phyloP scores from a whole-genome alignment of 2,329 filamentous ascomycete genomes.

The Reticulascus tulasneorum region DNA sequence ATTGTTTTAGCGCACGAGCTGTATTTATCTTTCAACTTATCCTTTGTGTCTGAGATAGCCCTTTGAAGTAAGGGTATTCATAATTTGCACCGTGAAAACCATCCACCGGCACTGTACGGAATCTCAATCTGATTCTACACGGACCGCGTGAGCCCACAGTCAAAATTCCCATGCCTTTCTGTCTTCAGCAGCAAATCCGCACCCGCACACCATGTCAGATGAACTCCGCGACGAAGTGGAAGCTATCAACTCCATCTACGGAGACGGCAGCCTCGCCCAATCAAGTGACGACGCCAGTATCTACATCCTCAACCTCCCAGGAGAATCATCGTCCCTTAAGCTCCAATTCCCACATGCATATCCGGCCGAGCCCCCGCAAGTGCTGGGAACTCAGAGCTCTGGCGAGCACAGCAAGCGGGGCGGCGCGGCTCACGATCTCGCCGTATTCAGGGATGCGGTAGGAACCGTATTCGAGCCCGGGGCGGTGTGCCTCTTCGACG shows the following conservation, averaged over 20 bases:
- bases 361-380: conserved; percentile 66
- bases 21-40: too few relatives aligned
- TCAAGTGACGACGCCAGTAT: conserved; percentile 31
- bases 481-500: conserved; percentile 82
- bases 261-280: conserved; percentile 55
- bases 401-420: conserved; percentile 65
- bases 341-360: conserved; percentile 71
- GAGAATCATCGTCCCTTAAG: conserved; percentile 53
- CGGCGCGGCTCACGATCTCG: conserved; percentile 67
- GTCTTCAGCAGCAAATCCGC: background rate
- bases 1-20: too few relatives aligned
- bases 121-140: too few relatives aligned
- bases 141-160: too few relatives aligned
- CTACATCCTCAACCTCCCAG: conserved; percentile 65
- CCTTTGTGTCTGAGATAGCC: too few relatives aligned
- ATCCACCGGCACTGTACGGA: too few relatives aligned
- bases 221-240: conserved; percentile 62
- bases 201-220: conserved; percentile 9
- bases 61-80: too few relatives aligned
- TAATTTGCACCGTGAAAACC: too few relatives aligned
- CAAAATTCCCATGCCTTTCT: conserved; percentile 14
- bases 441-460: conserved; percentile 64
- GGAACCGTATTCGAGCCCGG: conserved; percentile 66
- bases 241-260: conserved; percentile 83
- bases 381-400: conserved; percentile 76